Evolutionary conservation across 2,329 filamentous ascomycete genomes (phyloP).

Genomic region (Chaetomium sp.): DNA sequence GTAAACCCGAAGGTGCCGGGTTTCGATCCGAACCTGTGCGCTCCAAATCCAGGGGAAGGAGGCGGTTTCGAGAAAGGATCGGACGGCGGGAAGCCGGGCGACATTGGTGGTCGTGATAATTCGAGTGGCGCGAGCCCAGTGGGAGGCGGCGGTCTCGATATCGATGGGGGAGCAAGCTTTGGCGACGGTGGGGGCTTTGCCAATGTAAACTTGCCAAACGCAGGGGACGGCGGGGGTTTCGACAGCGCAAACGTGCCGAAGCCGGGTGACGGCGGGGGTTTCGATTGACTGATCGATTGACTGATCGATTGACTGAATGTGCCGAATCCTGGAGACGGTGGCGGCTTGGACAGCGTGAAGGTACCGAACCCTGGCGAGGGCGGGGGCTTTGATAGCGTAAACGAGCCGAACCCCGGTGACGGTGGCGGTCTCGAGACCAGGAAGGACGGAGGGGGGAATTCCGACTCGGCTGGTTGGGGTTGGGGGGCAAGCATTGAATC

Average conservation of each 20-base stretch:
- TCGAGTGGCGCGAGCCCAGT: constrained; percentile 25
- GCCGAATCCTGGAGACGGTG: constrained; percentile 42
- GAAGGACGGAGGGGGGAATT: constrained; percentile 32
- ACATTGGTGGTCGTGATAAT: constrained; percentile 25
- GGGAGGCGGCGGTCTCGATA: constrained; percentile 26
- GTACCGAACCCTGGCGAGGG: constrained; percentile 19
- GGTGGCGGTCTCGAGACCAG: constrained; percentile 35
- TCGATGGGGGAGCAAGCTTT: constrained; percentile 32
- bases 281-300: constrained; percentile 23
- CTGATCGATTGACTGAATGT: constrained; percentile 7
- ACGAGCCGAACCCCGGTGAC: constrained; percentile 32
- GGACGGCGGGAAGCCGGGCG: constrained; percentile 34
- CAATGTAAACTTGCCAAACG: constrained; percentile 14
- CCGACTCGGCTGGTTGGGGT: constrained; percentile 39
- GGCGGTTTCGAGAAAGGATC: constrained; percentile 40
- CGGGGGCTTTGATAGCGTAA: background rate
- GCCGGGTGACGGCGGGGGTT: constrained; percentile 38
- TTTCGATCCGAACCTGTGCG: constrained; percentile 43
- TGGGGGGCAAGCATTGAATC: constrained; percentile 45
- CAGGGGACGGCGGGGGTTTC: constrained; percentile 40
- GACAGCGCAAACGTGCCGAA: constrained; percentile 17
- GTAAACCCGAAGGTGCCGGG: constrained; percentile 34
- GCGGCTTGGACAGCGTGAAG: constrained; percentile 39
- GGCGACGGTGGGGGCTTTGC: constrained; percentile 46
- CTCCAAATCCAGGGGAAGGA: constrained; percentile 34